A percentile compares a stretch with the other conserved stretches of the same genome.
phyloP scores from a whole-genome alignment of 179 eudicot species.

The Camellia oleifera region DNA sequence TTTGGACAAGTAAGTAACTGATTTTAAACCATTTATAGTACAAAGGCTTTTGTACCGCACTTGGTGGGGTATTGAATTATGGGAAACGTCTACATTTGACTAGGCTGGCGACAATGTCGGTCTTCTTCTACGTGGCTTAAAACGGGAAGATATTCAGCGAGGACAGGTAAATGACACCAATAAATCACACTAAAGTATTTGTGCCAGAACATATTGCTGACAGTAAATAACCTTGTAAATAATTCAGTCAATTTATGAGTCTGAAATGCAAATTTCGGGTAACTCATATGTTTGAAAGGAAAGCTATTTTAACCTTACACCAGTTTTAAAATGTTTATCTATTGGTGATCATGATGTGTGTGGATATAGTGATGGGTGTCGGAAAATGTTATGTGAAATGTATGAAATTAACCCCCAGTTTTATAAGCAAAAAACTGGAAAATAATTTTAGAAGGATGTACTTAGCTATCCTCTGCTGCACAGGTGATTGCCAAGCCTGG shows the following conservation, averaged over 20 bases:
- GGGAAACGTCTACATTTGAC: slow-evolving; percentile 15
- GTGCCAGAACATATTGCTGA: not conserved
- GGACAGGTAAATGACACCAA: slow-evolving; percentile 60
- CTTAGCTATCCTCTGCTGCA: not conserved
- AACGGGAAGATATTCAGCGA: slow-evolving; percentile 77
- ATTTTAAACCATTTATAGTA: not conserved
- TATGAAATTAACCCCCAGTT: not conserved
- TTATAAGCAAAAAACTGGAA: not conserved
- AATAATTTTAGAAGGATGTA: slow-evolving; percentile 3
- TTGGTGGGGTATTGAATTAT: slow-evolving; percentile 3
- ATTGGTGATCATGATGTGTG: not conserved
- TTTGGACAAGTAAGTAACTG: slow-evolving; percentile 65
- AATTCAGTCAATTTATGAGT: not conserved
- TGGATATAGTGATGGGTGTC: not conserved
- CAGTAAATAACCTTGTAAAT: not conserved
- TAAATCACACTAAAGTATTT: not conserved
- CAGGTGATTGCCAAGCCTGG: slow-evolving; percentile 95
- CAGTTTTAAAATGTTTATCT: not conserved
- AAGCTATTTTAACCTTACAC: not conserved
- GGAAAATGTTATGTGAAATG: slow-evolving; percentile 5
- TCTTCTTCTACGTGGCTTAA: slow-evolving; percentile 91
- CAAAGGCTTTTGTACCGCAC: not conserved
- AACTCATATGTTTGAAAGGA: not conserved
- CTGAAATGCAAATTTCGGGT: not conserved
- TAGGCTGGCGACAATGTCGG: slow-evolving; percentile 99